Base-by-base conservation (phyloP, 257 asterid genomes). In the Solanum gracilifrons region DNA sequence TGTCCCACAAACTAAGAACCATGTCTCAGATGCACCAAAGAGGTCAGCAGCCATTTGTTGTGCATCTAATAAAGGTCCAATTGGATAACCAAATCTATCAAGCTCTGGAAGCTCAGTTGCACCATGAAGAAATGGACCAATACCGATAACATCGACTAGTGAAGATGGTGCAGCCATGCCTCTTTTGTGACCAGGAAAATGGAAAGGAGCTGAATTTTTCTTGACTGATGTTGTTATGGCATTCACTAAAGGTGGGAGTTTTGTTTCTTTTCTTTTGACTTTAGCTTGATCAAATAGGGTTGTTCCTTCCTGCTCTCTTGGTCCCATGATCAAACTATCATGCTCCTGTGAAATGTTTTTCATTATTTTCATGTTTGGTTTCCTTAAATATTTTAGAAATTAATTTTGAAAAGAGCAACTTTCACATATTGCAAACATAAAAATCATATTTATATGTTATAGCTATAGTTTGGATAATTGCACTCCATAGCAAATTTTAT, bases 1-100 rank as follows among this genome's bases (percentile, higher is more conserved):
- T 86, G 93, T 96, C 46, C 98, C 99, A 60, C 96, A 93, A 18
- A 96, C 98, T 84, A 96, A 95, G 90, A 95, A 96, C 98, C 98
- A 96, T 41, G 98, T 95, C 90, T 96, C 94, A 21, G 93, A 92
- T 86, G 98, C 98, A 88, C 99, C 98, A 88, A 96, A 96, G 51
- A 95, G 93, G 39, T 92, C 87, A 8, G 99, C 96, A 21, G 96
- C 98, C 91, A 31, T 87, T 82, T 88, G 89, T 87, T 95, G 98
- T 20, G 99, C 96, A 80, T 96, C 96, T 37, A 94, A 87, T 89
- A 96, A 93, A 33, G 99, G 96, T 18, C 98, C 96, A 71, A 86
- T 95, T 0, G 98, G 97, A 66, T 92, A 76, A 87, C 92, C 94
- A 68, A 93, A 94, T 89, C 91, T 92, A 93, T 92, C 98, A 4